A percentile compares a stretch with the other conserved stretches of the same genome.
Evolutionary conservation across 75 land plant genomes (phyloP).

Genomic region (Azolla pinnata): DNA sequence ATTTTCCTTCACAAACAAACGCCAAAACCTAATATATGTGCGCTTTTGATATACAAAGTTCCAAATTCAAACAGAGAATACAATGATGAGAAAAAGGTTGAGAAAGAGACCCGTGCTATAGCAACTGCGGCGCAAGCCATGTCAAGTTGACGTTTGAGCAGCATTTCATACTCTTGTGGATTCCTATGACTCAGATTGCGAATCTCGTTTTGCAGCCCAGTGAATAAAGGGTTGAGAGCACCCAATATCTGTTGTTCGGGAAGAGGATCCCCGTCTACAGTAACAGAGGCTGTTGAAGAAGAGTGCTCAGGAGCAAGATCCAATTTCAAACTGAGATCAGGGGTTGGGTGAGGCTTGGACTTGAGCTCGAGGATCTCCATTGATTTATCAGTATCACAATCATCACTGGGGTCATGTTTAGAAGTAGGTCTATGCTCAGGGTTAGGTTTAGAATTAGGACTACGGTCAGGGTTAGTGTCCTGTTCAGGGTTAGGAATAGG

Average conservation of each 20-base stretch:
- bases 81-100: constrained; percentile 3
- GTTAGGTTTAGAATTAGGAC: too few relatives aligned
- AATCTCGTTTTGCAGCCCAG: constrained; percentile 15
- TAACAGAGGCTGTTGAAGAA: constrained; percentile 13
- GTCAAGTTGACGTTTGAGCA: constrained; percentile 61
- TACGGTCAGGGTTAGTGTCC: too few relatives aligned
- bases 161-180: constrained; percentile 47
- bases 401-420: too few relatives aligned
- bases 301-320: constrained; percentile 25
- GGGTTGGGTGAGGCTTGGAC: too few relatives aligned
- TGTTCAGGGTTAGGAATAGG: too few relatives aligned
- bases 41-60: too few relatives aligned
- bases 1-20: background rate
- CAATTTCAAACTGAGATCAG: too few relatives aligned
- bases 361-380: too few relatives aligned
- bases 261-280: background rate
- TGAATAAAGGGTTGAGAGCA: constrained; percentile 29
- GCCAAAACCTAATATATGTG: background rate
- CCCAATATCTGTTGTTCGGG: constrained; percentile 8
- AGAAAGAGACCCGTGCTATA: constrained; percentile 36
- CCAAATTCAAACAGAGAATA: background rate
- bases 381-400: too few relatives aligned
- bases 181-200: constrained; percentile 18
- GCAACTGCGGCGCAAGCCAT: constrained; percentile 87
- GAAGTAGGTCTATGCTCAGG: too few relatives aligned